These are phyloP conservation scores for Jaenimonas drosophilae DNA, from an alignment of 208 protist genomes.

Conservation along the genomic window DNA sequence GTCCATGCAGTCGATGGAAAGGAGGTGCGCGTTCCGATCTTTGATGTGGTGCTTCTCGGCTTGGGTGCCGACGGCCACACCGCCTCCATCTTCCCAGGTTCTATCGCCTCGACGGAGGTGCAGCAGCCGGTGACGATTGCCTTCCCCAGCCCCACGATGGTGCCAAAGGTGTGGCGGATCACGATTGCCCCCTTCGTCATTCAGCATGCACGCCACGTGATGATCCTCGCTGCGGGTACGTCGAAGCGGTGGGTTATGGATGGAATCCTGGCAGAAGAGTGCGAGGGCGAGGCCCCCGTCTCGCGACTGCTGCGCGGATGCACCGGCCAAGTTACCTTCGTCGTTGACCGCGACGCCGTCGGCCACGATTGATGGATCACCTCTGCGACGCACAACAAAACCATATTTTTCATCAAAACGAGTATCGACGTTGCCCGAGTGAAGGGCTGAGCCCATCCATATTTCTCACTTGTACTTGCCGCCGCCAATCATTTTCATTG, in stretches of 20 bases:
- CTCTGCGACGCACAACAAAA: too few species aligned
- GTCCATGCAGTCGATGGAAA: conserved; percentile 4
- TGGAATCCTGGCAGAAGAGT: conserved; percentile 25
- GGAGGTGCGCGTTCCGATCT: conserved; percentile 15
- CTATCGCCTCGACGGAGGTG: conserved; percentile 25
- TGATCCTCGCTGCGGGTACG: conserved; percentile 50
- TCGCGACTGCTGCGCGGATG: conserved; percentile 59
- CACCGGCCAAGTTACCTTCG: conserved; percentile 43
- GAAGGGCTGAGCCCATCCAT: too few species aligned
- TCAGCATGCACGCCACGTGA: conserved; percentile 43
- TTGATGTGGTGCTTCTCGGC: conserved; percentile 74
- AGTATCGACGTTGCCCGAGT: too few species aligned
- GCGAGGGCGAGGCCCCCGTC: conserved; percentile 15
- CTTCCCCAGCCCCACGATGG: conserved; percentile 68
- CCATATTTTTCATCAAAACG: too few species aligned
- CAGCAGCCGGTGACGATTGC: conserved; percentile 25
- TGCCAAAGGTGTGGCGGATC: conserved; percentile 71
- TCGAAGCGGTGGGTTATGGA: conserved; percentile 68
- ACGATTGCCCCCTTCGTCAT: conserved; percentile 62
- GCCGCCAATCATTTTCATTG: too few species aligned
- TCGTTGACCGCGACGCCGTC: conserved; percentile 32
- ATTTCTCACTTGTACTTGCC: too few species aligned
- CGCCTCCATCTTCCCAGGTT: conserved; percentile 72
- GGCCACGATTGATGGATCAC: too few species aligned
- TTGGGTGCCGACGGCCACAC: conserved; percentile 78